Evolutionary conservation across 805 yeast species (phyloP).

Genomic region (Candida koratica): DNA sequence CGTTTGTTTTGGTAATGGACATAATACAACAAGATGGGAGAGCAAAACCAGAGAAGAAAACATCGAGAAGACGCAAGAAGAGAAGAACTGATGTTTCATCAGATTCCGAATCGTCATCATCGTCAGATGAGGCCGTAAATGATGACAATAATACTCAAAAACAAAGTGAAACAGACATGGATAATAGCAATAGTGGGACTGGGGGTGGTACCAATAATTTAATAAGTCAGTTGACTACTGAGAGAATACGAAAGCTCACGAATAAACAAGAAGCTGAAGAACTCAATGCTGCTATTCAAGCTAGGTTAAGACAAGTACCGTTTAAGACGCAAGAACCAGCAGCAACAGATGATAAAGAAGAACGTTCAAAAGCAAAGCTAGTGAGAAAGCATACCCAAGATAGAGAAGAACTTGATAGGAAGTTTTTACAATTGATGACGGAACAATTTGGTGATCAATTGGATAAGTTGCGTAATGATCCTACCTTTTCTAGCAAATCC

Average conservation of each 20-base stretch:
- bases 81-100: conserved; percentile 79
- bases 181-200: not conserved
- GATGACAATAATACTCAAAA: conserved; percentile 10
- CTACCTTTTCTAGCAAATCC: conserved; percentile 58
- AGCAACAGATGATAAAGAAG: not conserved
- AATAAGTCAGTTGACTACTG: conserved; percentile 19
- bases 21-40: not conserved
- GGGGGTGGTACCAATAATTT: conserved; percentile 9
- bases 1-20: conserved; percentile 1
- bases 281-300: conserved; percentile 13
- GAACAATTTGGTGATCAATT: conserved; percentile 58
- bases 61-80: conserved; percentile 60
- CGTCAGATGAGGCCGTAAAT: conserved; percentile 21
- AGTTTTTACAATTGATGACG: conserved; percentile 54
- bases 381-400: conserved; percentile 19
- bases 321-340: conserved; percentile 6
- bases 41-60: conserved; percentile 1
- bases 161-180: not conserved
- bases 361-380: not conserved
- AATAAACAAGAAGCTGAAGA: conserved; percentile 10
- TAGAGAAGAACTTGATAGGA: conserved; percentile 41
- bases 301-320: conserved; percentile 13
- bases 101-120: conserved; percentile 44
- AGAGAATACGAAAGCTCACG: conserved; percentile 17
- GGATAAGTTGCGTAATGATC: conserved; percentile 55